Base-by-base conservation (phyloP, 306 rosid genomes). In the Casuarina equisetifolia region DNA sequence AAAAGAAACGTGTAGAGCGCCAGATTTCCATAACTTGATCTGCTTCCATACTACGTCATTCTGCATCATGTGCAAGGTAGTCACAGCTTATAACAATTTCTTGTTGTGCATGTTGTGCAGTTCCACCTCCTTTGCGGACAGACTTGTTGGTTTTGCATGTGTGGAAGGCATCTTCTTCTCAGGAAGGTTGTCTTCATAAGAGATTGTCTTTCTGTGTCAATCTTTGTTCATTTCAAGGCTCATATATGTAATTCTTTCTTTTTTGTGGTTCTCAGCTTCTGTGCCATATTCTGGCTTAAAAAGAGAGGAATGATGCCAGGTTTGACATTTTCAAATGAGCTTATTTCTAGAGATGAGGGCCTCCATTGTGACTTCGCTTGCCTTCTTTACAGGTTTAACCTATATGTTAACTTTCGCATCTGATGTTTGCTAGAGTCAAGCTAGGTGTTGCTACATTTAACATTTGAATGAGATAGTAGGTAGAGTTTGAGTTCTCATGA, bases 321-420 rank as follows among this genome's bases (percentile, higher is more conserved):
- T 67, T 74, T 94, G 84, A 89, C 97, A 70, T 94, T 91, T 85
- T 91, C 97, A 73, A 94, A 94, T 79, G 98, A 94, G 80, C 90
- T 91, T 61, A 91, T 94, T 75, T 94, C 98, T 72, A 91, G 98
- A 82, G 98, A 94, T 50, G 98, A 93, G 85, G 97, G 98, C 61
- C 98, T 93, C 82, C 98, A 91, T 77, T 94, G 98, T 80, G 97
- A 90, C 80, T 91, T 91, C 84, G 98, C 98, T 86, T 94, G 98
- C 79, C 93, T 94, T 85, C 82, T 94, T 46, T 91, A 94, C 79
- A 90, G 97, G 98, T 94, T 2, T 38, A 58, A 3, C 49, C 43
- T 11, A 25, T 70, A 15, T 51, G 63, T 46, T 53, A n/a, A 66
- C 44, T 68, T 83, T 58, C 55, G 42, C 78, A 53, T 73, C 55